Evolutionary conservation across 352 stramenopile species (phyloP).

Genomic region (Globisporangium splendens): DNA sequence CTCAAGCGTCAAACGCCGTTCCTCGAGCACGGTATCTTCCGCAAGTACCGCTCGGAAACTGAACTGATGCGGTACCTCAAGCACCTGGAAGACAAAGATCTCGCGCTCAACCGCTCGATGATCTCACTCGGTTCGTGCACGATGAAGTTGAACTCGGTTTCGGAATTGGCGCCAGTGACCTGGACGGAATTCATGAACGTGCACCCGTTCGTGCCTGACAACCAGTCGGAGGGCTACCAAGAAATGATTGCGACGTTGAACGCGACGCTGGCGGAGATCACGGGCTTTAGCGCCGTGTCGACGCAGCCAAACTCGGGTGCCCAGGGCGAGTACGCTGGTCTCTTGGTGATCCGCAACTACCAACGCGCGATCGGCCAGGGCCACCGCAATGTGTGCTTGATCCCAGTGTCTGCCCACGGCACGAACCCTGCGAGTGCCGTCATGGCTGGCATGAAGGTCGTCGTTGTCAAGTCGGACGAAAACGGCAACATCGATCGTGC

Average conservation of each 20-base stretch:
- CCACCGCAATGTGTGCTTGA: slow-evolving; percentile 97
- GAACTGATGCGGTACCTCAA: slow-evolving; percentile 97
- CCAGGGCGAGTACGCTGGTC: slow-evolving; percentile 97
- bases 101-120: slow-evolving; percentile 99
- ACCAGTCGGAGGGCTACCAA: slow-evolving; percentile 95
- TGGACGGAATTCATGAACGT: slow-evolving; percentile 98
- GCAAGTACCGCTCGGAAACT: slow-evolving; percentile 96
- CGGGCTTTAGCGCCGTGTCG: slow-evolving; percentile 96
- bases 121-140: slow-evolving; percentile 99
- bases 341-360: slow-evolving; percentile 97
- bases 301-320: slow-evolving; percentile 98
- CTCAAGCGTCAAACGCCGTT: slow-evolving; percentile 75
- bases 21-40: slow-evolving; percentile 96
- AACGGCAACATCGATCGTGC: slow-evolving; percentile 95
- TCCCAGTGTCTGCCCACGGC: slow-evolving; percentile 97
- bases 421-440: slow-evolving; percentile 97
- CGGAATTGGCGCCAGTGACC: slow-evolving; percentile 96
- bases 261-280: slow-evolving; percentile 96
- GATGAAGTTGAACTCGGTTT: slow-evolving; percentile 99
- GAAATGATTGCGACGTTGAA: slow-evolving; percentile 98
- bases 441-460: slow-evolving; percentile 98
- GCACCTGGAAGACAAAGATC: slow-evolving; percentile 97
- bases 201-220: slow-evolving; percentile 95
- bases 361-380: slow-evolving; percentile 88
- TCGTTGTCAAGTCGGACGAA: slow-evolving; percentile 96